Conservation (phyloP, 495 filamentous ascomycete species). For the Massariosphaeria phaeospora region DNA sequence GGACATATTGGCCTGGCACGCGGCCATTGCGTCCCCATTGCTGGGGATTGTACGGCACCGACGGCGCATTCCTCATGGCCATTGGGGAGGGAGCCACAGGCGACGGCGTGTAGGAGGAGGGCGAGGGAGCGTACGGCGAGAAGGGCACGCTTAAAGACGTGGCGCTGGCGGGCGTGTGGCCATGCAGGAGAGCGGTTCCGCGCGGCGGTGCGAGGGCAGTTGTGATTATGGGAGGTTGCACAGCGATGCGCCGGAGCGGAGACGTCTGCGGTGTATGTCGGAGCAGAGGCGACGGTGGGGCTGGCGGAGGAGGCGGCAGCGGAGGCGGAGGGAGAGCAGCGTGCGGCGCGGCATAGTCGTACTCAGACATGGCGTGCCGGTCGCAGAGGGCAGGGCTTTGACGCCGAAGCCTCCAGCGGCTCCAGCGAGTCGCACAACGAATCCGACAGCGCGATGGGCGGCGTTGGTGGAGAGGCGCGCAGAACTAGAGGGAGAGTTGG, state of each 20-base stretch:
- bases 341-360: constrained; percentile 28
- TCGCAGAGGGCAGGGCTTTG: constrained; percentile 3
- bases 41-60: constrained; percentile 40
- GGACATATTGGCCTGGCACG: constrained; percentile 31
- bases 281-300: constrained; percentile 7
- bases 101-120: constrained; percentile 26
- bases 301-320: constrained; percentile 15
- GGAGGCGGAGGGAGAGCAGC: constrained; percentile 29
- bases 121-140: constrained; percentile 32
- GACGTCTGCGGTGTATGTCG: constrained; percentile 14
- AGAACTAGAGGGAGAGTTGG: constrained; percentile 20
- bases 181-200: constrained; percentile 25
- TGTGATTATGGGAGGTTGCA: constrained; percentile 36
- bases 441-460: constrained; percentile 16
- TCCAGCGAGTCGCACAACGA: constrained; percentile 31
- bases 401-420: constrained; percentile 36
- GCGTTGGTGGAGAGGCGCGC: constrained; percentile 20
- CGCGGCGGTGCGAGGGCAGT: constrained; percentile 33
- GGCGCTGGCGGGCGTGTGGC: constrained; percentile 30
- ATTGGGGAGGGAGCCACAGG: constrained; percentile 29
- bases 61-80: constrained; percentile 33
- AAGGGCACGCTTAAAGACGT: constrained; percentile 34
- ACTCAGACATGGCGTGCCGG: constrained; percentile 24
- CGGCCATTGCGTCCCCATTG: constrained; percentile 40
- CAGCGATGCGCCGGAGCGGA: constrained; percentile 33